Conservation (phyloP, 2,329 filamentous ascomycete species). For the Aureobasidium vineae region DNA sequence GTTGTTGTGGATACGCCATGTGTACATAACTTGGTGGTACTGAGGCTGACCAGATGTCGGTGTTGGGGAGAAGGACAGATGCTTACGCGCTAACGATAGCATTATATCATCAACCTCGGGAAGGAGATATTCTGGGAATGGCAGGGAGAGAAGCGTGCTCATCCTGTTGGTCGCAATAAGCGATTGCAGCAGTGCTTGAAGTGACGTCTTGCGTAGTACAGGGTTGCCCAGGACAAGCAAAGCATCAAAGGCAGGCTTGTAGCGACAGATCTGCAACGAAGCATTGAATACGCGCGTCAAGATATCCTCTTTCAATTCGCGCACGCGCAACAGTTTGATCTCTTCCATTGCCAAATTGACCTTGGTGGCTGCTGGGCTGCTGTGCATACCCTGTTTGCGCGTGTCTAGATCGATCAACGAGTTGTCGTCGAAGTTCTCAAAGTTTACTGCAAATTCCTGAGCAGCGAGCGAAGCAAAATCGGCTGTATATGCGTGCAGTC, state of each 20-base stretch:
- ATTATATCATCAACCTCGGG: constrained; percentile 78
- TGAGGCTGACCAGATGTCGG: constrained; percentile 49
- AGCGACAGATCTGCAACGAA: constrained; percentile 73
- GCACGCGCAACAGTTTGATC: constrained; percentile 36
- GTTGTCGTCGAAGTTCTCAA: constrained; percentile 29
- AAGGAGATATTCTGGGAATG: constrained; percentile 70
- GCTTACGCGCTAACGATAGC: constrained; percentile 65
- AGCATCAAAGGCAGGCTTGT: constrained; percentile 77
- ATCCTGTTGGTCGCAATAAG: constrained; percentile 36
- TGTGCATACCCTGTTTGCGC: constrained; percentile 33
- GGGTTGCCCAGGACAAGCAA: constrained; percentile 70
- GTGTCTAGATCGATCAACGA: constrained; percentile 33
- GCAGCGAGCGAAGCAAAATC: constrained; percentile 69
- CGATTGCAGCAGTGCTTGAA: constrained; percentile 62
- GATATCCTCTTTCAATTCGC: constrained; percentile 62
- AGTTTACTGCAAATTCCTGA: constrained; percentile 30
- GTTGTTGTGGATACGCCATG: constrained; percentile 78
- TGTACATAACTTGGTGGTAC: constrained; percentile 86
- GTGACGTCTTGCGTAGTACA: constrained; percentile 67
- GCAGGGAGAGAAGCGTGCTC: constrained; percentile 62
- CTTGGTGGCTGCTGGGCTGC: constrained; percentile 34
- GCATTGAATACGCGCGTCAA: constrained; percentile 82
- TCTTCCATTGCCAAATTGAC: constrained; percentile 37
- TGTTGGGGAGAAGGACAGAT: constrained; percentile 59
- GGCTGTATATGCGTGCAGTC: constrained; percentile 74